A percentile compares a stretch with the other conserved stretches of the same genome.
These are phyloP conservation scores for Arabis hirsuta DNA, from an alignment of 345 rosid species.

Conservation along the genomic window DNA sequence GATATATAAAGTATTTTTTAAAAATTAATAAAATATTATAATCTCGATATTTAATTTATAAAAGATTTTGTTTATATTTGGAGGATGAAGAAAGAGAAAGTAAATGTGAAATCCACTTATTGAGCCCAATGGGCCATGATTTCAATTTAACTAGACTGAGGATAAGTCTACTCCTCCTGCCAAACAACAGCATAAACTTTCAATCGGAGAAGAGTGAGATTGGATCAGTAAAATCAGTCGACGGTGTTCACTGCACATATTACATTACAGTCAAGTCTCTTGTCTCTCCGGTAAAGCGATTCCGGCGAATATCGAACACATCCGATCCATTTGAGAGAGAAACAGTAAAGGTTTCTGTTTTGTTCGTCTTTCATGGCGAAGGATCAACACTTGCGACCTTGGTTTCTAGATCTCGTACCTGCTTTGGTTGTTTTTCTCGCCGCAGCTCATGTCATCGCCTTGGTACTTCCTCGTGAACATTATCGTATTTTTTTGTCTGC, in stretches of 20 bases:
- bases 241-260: background rate
- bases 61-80: no score
- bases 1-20: no score
- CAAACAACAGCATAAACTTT: constrained; percentile 30
- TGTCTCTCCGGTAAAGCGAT: no score
- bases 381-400: constrained; percentile 54
- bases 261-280: no score
- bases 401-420: constrained; percentile 76
- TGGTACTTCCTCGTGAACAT: constrained; percentile 50
- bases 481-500: background rate
- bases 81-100: no score
- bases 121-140: constrained; percentile 35
- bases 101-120: no score
- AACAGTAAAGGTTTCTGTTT: background rate
- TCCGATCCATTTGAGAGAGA: constrained; percentile 3
- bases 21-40: no score
- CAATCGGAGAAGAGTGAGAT: constrained; percentile 34
- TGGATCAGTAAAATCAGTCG: constrained; percentile 23
- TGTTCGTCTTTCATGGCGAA: constrained; percentile 50
- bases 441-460: constrained; percentile 80
- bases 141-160: background rate
- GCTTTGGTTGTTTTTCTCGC: constrained; percentile 64
- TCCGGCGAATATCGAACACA: background rate
- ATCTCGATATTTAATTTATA: no score
- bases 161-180: constrained; percentile 14